Percentiles rank a stretch among this genome's conserved stretches.
These are phyloP conservation scores for Fusarium graminum DNA, from an alignment of 2,329 filamentous ascomycete species.

Conservation along the genomic window DNA sequence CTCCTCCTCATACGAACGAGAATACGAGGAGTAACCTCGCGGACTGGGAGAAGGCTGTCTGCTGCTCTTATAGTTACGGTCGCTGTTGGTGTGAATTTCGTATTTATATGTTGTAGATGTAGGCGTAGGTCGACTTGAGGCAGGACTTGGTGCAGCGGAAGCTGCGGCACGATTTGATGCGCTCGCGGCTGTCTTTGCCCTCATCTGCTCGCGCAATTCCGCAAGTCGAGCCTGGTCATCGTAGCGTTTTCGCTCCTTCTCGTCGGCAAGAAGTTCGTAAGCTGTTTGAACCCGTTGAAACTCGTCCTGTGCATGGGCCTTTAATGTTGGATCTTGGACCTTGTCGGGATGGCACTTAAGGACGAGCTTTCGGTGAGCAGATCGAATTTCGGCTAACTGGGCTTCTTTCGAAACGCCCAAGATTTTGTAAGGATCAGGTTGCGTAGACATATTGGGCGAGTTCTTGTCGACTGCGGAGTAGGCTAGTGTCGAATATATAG, in stretches of 20 bases:
- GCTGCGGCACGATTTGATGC: conserved; percentile 27
- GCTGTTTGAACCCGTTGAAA: conserved; percentile 94
- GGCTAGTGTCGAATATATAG: conserved; percentile 38
- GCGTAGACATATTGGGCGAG: conserved; percentile 60
- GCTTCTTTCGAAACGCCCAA: conserved; percentile 81
- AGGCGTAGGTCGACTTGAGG: conserved; percentile 51
- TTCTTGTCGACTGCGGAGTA: conserved; percentile 27
- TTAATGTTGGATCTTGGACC: conserved; percentile 81
- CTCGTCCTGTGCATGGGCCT: conserved; percentile 83
- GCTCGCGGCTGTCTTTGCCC: conserved; percentile 53
- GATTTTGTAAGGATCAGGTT: conserved; percentile 82
- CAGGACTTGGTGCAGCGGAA: conserved; percentile 20
- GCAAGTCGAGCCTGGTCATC: conserved; percentile 79
- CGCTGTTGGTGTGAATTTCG: conserved; percentile 65
- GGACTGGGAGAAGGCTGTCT: conserved; percentile 48
- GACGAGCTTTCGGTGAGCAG: conserved; percentile 85
- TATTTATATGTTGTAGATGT: conserved; percentile 55
- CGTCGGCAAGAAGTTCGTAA: conserved; percentile 89
- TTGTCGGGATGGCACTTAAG: conserved; percentile 94
- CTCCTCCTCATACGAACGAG: conserved; percentile 63
- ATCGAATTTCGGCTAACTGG: conserved; percentile 77
- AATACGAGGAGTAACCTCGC: conserved; percentile 53
- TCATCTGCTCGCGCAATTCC: conserved; percentile 70
- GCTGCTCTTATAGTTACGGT: conserved; percentile 59
- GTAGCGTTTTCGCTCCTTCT: conserved; percentile 78